These are phyloP conservation scores for Aspergillus aculeatus DNA, from an alignment of 2,329 filamentous ascomycete species.

Conservation along the genomic window DNA sequence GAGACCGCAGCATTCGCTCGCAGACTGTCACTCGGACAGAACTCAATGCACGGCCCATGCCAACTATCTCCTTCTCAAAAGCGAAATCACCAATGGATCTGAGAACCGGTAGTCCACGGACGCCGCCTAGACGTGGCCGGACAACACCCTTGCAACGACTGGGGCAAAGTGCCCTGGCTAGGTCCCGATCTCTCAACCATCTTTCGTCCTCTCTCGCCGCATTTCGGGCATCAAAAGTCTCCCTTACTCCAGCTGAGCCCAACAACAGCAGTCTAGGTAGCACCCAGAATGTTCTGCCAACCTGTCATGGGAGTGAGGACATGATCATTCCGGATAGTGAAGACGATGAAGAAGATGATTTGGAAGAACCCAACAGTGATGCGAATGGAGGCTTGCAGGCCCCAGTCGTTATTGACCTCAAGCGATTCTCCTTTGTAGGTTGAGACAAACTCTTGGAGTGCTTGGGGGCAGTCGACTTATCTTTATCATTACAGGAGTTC, in stretches of 20 bases:
- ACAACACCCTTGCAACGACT: conserved; percentile 44
- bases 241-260: not conserved
- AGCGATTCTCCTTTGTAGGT: conserved; percentile 37
- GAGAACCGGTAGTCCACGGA: not conserved
- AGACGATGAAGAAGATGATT: conserved; percentile 35
- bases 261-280: not conserved
- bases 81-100: not conserved
- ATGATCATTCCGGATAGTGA: conserved; percentile 53
- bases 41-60: not conserved
- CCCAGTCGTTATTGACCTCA: conserved; percentile 32
- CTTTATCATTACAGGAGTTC: conserved; percentile 1
- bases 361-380: not conserved
- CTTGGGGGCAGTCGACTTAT: not conserved
- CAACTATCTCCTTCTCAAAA: not conserved
- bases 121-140: conserved; percentile 9
- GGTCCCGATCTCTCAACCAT: conserved; percentile 37
- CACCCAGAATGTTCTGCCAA: conserved; percentile 9
- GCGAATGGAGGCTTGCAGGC: not conserved
- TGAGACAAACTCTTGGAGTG: not conserved
- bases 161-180: conserved; percentile 40
- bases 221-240: conserved; percentile 1
- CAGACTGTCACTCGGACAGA: not conserved
- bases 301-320: conserved; percentile 51
- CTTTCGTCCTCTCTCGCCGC: conserved; percentile 10
- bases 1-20: conserved; percentile 1